Conservation (phyloP, 1,284 basidiomycete species). For the Ceratobasidium papillatum region DNA sequence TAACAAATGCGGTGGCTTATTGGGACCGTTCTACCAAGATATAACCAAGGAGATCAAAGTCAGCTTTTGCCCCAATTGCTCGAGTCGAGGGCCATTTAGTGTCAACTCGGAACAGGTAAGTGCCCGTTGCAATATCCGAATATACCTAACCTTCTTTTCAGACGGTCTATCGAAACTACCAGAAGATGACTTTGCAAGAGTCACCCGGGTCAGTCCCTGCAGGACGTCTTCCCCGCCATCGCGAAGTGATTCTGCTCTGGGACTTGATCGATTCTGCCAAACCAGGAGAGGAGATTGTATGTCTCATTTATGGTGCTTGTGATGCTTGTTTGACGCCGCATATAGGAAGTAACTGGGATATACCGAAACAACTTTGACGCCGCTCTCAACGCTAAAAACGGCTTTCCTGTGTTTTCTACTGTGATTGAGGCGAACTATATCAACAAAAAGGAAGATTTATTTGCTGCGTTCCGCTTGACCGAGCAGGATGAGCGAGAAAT, state of each 20-base stretch:
- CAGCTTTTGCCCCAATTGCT: slow-evolving; percentile 93
- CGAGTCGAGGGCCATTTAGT: slow-evolving; percentile 92
- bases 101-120: slow-evolving; percentile 94
- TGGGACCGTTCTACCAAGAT: slow-evolving; percentile 99
- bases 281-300: slow-evolving; percentile 95
- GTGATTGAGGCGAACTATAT: slow-evolving; percentile 97
- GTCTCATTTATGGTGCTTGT: slow-evolving; percentile 49
- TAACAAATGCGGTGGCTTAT: slow-evolving; percentile 86
- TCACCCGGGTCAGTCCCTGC: slow-evolving; percentile 98
- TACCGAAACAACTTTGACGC: slow-evolving; percentile 99
- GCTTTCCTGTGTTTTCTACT: slow-evolving; percentile 99
- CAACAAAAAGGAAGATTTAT: slow-evolving; percentile 94
- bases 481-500: slow-evolving; percentile 97
- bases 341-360: slow-evolving; percentile 92
- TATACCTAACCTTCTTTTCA: slow-evolving; percentile 51
- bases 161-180: slow-evolving; percentile 99
- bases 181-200: slow-evolving; percentile 98
- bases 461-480: slow-evolving; percentile 94
- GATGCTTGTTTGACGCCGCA: slow-evolving; percentile 42
- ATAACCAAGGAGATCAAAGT: slow-evolving; percentile 93
- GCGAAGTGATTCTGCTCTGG: slow-evolving; percentile 97
- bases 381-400: slow-evolving; percentile 97
- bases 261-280: slow-evolving; percentile 98
- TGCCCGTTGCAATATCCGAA: neutral
- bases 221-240: slow-evolving; percentile 93